Evolutionary conservation across 1,284 basidiomycete species (phyloP).

Genomic region (Fomitopsis palustris): DNA sequence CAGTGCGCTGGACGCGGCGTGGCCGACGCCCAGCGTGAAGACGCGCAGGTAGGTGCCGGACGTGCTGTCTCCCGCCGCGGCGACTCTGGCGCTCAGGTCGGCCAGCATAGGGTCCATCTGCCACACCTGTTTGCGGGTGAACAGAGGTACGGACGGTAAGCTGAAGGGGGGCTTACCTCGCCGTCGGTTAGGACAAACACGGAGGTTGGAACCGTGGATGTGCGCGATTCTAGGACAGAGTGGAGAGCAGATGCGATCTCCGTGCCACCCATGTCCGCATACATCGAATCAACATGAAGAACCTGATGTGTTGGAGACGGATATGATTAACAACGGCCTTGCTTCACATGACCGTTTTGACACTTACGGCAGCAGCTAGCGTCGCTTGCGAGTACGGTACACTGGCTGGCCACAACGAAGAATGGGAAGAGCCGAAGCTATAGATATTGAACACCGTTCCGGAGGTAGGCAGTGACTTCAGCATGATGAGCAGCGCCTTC

Average conservation of each 20-base stretch:
- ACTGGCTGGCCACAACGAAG: conserved; percentile 35
- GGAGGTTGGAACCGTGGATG: conserved; percentile 33
- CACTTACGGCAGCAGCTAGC: not conserved
- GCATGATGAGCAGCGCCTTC: conserved; percentile 33
- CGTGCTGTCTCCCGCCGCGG: not conserved
- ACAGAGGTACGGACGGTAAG: not conserved
- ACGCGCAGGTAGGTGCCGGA: conserved; percentile 36
- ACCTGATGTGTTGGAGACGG: not conserved
- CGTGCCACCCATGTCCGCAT: conserved; percentile 44
- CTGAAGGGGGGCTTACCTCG: conserved; percentile 25
- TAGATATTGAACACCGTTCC: conserved; percentile 46
- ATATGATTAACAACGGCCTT: no score
- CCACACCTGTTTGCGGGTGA: conserved; percentile 23
- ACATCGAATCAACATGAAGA: conserved; percentile 37
- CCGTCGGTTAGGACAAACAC: conserved; percentile 57
- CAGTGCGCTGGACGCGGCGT: conserved; percentile 42
- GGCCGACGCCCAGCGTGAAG: conserved; percentile 56
- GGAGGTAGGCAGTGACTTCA: conserved; percentile 36
- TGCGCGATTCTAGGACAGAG: conserved; percentile 19
- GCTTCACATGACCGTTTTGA: no score
- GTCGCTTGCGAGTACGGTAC: conserved; percentile 28
- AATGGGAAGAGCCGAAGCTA: conserved; percentile 39
- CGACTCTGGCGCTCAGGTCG: conserved; percentile 20
- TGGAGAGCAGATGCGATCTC: conserved; percentile 35
- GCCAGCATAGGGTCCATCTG: conserved; percentile 19